A percentile compares a stretch with the other conserved stretches of the same genome.
These are phyloP conservation scores for Xylaria sp. DNA, from an alignment of 2,329 filamentous ascomycete species.

Conservation along the genomic window DNA sequence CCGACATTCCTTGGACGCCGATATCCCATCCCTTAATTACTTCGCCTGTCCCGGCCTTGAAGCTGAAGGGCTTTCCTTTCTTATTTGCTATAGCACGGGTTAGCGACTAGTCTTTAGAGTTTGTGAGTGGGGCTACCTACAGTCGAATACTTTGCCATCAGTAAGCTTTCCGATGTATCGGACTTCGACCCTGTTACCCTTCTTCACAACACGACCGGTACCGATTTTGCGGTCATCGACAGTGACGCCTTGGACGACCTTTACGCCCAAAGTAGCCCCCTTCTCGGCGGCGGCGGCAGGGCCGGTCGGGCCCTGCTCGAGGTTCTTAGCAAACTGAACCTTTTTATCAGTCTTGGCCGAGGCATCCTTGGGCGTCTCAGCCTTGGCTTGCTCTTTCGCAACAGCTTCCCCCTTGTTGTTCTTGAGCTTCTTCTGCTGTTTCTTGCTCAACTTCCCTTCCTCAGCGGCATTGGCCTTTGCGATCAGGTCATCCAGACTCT, in stretches of 20 bases:
- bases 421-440: slow-evolving; percentile 97
- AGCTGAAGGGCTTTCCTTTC: slow-evolving; percentile 96
- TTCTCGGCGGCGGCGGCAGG: slow-evolving; percentile 64
- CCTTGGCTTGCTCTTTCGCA: slow-evolving; percentile 69
- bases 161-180: slow-evolving; percentile 98
- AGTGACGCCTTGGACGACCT: slow-evolving; percentile 87
- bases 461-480: slow-evolving; percentile 74
- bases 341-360: slow-evolving; percentile 81
- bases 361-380: slow-evolving; percentile 61
- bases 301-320: slow-evolving; percentile 93
- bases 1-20: slow-evolving; percentile 89
- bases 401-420: slow-evolving; percentile 96
- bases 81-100: slow-evolving; percentile 79
- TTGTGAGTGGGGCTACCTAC: slow-evolving; percentile 62
- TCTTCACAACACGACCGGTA: slow-evolving; percentile 85
- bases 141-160: slow-evolving; percentile 94
- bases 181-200: slow-evolving; percentile 90
- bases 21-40: slow-evolving; percentile 99
- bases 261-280: slow-evolving; percentile 73
- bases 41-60: slow-evolving; percentile 93
- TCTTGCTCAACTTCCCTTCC: slow-evolving; percentile 88
- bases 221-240: slow-evolving; percentile 96
- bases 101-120: slow-evolving; percentile 6
- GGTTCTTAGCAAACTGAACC: slow-evolving; percentile 98
- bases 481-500: slow-evolving; percentile 85